Evolutionary conservation across 345 rosid species (phyloP), one percentile per base, ranked within the genome.

Genomic region (Moricandia arvensis): DNA sequence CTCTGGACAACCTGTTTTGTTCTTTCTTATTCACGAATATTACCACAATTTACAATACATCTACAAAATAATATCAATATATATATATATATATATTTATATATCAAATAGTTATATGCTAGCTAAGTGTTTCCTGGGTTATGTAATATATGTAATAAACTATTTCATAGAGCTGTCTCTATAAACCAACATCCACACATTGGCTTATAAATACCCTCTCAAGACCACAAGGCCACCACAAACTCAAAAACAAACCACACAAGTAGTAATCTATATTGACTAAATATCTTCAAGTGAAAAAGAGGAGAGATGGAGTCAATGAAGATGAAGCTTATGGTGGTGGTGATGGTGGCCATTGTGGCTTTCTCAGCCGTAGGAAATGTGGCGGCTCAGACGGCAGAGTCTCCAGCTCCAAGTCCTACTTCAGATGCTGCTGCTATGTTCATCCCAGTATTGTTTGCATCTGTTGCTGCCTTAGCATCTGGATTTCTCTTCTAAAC

Each of bases 331-430:
- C 63, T 79, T 0, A 66, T 67, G 70, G 69, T 75, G 60, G 79
- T 69, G 9, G 7, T 79, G 43, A 74, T 65, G 75, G 76, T 80
- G 18, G 79, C 76, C 33, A 66, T 71, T n/a, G 63, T 75, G 69
- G 82, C 82, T 17, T 71, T 80, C 80, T 80, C 83, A 27, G 35
- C 69, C 15, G 66, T 75, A 60, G 76, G 76, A 63, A 80, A 71
- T 35, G 83, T 30, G 57, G 69, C 57, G 3, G 83, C 83, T 13
- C 38, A 41, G 33, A 68, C 72, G 1, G 37, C 58, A 17, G 80
- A 80, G 69, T 15, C 77, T 60, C 83, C 83, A 12, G 83, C 83
- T 65, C 83, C 80, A 66, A 75, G 80, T 68, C 83, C 83, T 38
- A 68, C 77, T 49, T 80, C 83, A 16, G 80, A 80, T 75, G 77